Evolutionary conservation across 75 land plant species (phyloP), one percentile per base, ranked within the genome.

Genomic region (Ceratopteris richardii): DNA sequence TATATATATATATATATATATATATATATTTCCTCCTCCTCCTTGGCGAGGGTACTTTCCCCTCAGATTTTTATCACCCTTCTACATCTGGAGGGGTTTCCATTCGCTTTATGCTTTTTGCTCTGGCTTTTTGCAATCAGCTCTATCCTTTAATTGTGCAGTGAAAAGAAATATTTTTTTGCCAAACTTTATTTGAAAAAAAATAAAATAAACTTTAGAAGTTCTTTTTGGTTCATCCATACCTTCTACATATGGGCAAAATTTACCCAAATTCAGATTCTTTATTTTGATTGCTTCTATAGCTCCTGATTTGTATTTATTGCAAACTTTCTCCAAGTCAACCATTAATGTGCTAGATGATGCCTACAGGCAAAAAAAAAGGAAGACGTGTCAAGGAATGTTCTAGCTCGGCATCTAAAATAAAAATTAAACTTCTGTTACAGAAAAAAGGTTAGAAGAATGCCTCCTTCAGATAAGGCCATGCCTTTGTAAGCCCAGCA

Each of bases 381-480:
- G n/a, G n/a, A n/a, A n/a, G n/a, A n/a, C n/a, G 51, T 14, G 18
- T 48, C 14, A 21, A 48, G 18, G 19, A 10, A 48, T 48, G 14
- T 48, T 10, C 51, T n/a, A n/a, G n/a, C n/a, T 10, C 9, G 20
- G 51, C 51, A 11, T 9, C 18, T 14, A 10, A 48, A 5, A 19
- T 21, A 48, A 48, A 10, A 9, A 19, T 6, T 19, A 11, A 48
- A 17, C 20, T 18, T 48, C 20, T 48, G 18, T 6, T 48, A 21
- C 11, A 48, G 18, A 19, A 48, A 48, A 48, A 48, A 11, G 9
- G 37, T 33, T 4, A 33, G 7, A 33, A 33, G 9, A 3, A 33
- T 52, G 29, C 54, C 29, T 52, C 54, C 25, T 60, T 43, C 25
- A 60, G 25, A 17, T 42, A 41, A 10, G 62, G 62, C 62, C 62